phyloP scores from a whole-genome alignment of 129 eudicot species.

The Artemisia argyi region DNA sequence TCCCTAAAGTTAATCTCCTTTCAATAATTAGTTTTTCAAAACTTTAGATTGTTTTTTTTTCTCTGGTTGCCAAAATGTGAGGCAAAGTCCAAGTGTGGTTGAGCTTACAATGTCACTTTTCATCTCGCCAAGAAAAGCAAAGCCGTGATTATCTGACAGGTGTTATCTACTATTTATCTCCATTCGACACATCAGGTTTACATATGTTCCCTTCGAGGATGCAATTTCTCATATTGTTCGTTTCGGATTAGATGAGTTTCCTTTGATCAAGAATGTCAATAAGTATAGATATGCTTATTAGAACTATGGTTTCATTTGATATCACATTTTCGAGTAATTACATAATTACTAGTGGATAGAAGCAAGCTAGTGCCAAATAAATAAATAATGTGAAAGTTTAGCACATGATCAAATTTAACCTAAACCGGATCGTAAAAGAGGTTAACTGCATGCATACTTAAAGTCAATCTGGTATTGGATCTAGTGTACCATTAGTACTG shows the following conservation, averaged over 20 bases:
- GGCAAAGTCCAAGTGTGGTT: conserved; percentile 30
- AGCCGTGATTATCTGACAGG: conserved; percentile 29
- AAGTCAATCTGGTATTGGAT: no score
- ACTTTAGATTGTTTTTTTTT: conserved; percentile 19
- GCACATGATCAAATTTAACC: no score
- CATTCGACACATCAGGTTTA: conserved; percentile 17
- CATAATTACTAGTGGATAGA: no score
- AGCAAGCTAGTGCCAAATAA: no score
- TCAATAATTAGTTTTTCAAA: conserved; percentile 7
- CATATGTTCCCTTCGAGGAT: conserved; percentile 31
- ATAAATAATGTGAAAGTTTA: no score
- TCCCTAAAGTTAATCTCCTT: conserved; percentile 21
- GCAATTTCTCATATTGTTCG: conserved; percentile 18
- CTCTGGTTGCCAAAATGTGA: conserved; percentile 34
- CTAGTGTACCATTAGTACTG: no score
- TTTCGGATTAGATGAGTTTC: not conserved
- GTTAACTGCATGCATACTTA: no score
- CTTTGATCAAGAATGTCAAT: conserved; percentile 15
- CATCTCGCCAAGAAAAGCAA: conserved; percentile 27
- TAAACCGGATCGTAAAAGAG: no score
- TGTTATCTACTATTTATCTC: conserved; percentile 22
- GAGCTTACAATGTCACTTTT: conserved; percentile 37
- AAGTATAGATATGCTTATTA: not conserved
- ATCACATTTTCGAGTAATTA: no score
- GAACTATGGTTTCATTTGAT: not conserved